Base-by-base conservation (phyloP, 164 flowering plant genomes). In the Platanus orientalis region DNA sequence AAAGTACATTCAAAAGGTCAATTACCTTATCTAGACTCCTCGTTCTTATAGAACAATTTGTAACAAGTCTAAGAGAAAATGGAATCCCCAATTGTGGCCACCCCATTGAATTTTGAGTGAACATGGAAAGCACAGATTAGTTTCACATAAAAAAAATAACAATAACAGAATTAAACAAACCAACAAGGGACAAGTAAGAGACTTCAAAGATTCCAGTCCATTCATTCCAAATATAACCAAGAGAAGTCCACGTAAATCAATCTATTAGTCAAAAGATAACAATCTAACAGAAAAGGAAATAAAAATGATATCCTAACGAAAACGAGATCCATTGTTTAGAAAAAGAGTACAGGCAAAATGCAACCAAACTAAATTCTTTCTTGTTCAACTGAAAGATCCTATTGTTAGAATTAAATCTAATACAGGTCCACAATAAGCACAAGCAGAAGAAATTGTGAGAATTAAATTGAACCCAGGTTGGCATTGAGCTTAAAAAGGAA, bases 131-230 rank as follows among this genome's bases (percentile, higher is more conserved):
- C n/a, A n/a, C n/a, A n/a, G n/a, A n/a, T n/a, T n/a, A n/a, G n/a
- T n/a, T n/a, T n/a, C n/a, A n/a, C n/a, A n/a, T n/a, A n/a, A n/a
- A n/a, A n/a, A n/a, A n/a, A n/a, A n/a, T n/a, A n/a, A n/a, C n/a
- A 54, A 19, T n/a, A n/a, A n/a, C n/a, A n/a, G n/a, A n/a, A n/a
- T n/a, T n/a, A n/a, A n/a, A n/a, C n/a, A 28, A 17, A 44, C 21
- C 0, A 40, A 6, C 11, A 48, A 4, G 4, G 29, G 17, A n/a
- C n/a, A 13, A 30, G 25, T 30, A 39, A 30, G 26, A 25, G 17
- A 61, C 34, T 25, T 58, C 58, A 52, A 21, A 62, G 54, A 40
- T n/a, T n/a, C 26, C 57, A 16, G 13, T 26, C 57, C 20, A 49
- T 25, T 12, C 20, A 32, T 12, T 16, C 12, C 28, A 26, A 40